Evolutionary conservation across 257 asterid species (phyloP), one percentile per base, ranked within the genome.

Genomic region (Buddleja alternifolia): DNA sequence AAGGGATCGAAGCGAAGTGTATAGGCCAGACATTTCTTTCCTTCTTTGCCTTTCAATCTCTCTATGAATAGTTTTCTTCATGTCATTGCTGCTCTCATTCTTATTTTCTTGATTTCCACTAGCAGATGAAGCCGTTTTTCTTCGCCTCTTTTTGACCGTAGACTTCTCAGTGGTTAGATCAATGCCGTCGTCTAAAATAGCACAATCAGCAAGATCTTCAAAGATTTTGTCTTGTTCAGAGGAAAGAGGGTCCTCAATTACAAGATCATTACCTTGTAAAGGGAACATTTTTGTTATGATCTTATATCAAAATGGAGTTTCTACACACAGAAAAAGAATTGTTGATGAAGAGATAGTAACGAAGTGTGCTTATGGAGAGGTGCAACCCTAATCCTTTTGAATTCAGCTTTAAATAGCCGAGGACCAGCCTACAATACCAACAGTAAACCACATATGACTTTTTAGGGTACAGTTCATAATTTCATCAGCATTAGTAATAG

Each of bases 11-110:
- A 89, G 92, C 0, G 88, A 74, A 10, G 76, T 72, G 25, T 76
- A 67, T n/a, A 86, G 87, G 40, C 20, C 46, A 0, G 92, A 34
- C 92, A 86, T 84, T 74, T 84, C 88, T 80, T 77, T 78, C 73
- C 90, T 78, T 54, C 92, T 83, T 54, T 84, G 84, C 68, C 84
- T 75, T 60, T 89, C 96, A 7, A 71, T 46, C 4, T 80, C 78
- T 47, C 86, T 72, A 47, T 88, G 92, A 24, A 70, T 53, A 9
- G 39, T 61, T 67, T 72, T 86, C 82, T 75, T 70, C 11, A 44
- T 41, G 2, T 68, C 75, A 1, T 47, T 59, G 19, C 37, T 45
- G 2, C 50, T 11, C 3, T 3, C 62, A 36, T 61, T 19, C 10
- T 40, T 48, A 11, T 34, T 45, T 7, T 53, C 64, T 19, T 53